phyloP scores from a whole-genome alignment of 2,329 filamentous ascomycete species.

The Alternaria hordeiaustralica region DNA sequence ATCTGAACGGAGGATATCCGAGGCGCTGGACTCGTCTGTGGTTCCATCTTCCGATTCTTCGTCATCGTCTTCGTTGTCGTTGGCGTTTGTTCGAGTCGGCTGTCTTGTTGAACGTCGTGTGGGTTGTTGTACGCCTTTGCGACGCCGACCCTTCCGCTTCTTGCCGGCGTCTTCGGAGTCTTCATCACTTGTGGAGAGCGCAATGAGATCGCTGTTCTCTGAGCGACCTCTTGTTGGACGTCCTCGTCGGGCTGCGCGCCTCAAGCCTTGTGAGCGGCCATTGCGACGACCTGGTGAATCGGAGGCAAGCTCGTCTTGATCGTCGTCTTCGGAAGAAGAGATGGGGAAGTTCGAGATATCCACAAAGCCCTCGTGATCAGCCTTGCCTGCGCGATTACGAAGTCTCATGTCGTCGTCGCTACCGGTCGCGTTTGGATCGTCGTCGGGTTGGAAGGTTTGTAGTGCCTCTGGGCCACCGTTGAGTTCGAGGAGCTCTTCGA shows the following conservation, averaged over 20 bases:
- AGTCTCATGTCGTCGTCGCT: slow-evolving; percentile 32
- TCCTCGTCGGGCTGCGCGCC: slow-evolving; percentile 9
- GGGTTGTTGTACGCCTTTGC: slow-evolving; percentile 27
- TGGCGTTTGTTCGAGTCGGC: slow-evolving; percentile 11
- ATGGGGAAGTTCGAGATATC: slow-evolving; percentile 38
- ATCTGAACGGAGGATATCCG: slow-evolving; percentile 51
- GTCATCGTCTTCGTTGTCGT: slow-evolving; percentile 30
- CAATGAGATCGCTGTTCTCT: slow-evolving; percentile 14
- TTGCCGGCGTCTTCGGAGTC: slow-evolving; percentile 18
- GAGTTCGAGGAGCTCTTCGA: slow-evolving; percentile 53
- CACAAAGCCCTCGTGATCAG: slow-evolving; percentile 30
- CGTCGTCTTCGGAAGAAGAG: slow-evolving; percentile 41
- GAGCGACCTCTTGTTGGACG: slow-evolving; percentile 24
- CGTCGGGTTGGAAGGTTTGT: slow-evolving; percentile 47
- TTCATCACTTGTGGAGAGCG: slow-evolving; percentile 31
- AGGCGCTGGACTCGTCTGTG: slow-evolving; percentile 36
- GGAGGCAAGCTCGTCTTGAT: slow-evolving; percentile 20
- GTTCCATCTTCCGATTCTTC: slow-evolving; percentile 39
- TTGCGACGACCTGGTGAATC: slow-evolving; percentile 20
- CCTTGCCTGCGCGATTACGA: slow-evolving; percentile 23
- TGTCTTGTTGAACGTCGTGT: slow-evolving; percentile 40
- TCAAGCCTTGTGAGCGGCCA: slow-evolving; percentile 16
- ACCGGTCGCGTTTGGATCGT: slow-evolving; percentile 22
- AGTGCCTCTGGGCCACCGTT: slow-evolving; percentile 57
- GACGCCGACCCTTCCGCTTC: slow-evolving; percentile 24